Evolutionary conservation across 176 grass and related monocot species (phyloP).

Genomic region (Avena sativa): DNA sequence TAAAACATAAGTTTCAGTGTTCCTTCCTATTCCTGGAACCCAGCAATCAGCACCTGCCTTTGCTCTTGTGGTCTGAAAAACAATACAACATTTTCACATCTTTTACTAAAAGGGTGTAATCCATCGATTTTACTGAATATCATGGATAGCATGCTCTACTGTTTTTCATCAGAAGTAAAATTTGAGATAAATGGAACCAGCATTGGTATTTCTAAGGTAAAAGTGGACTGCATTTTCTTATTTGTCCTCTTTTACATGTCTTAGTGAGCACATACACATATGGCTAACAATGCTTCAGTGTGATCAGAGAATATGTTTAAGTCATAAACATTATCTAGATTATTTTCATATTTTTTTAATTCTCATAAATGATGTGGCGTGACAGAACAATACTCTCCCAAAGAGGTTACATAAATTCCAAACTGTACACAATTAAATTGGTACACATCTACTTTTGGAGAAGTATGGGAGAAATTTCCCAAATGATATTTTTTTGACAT

Average conservation of each 20-base stretch:
- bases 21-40: slow-evolving; percentile 64
- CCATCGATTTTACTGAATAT: slow-evolving; percentile 50
- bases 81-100: background rate
- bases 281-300: background rate
- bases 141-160: slow-evolving; percentile 82
- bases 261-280: background rate
- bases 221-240: slow-evolving; percentile 8
- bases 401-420: background rate
- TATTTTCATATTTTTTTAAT: slow-evolving; percentile 8
- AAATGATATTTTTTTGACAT: background rate
- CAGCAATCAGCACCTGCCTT: background rate
- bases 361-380: slow-evolving; percentile 11
- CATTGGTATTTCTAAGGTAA: slow-evolving; percentile 73
- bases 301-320: background rate
- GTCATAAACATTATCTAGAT: background rate
- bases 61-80: slow-evolving; percentile 10
- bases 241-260: background rate
- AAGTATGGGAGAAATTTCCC: background rate
- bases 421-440: background rate
- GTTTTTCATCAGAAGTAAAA: slow-evolving; percentile 73
- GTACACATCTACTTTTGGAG: background rate
- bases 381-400: background rate
- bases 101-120: background rate
- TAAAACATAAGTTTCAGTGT: slow-evolving; percentile 67
- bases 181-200: slow-evolving; percentile 78